Base-by-base conservation (phyloP, 768 basidiomycete genomes). In the Sporobolomyces phaffii region DNA sequence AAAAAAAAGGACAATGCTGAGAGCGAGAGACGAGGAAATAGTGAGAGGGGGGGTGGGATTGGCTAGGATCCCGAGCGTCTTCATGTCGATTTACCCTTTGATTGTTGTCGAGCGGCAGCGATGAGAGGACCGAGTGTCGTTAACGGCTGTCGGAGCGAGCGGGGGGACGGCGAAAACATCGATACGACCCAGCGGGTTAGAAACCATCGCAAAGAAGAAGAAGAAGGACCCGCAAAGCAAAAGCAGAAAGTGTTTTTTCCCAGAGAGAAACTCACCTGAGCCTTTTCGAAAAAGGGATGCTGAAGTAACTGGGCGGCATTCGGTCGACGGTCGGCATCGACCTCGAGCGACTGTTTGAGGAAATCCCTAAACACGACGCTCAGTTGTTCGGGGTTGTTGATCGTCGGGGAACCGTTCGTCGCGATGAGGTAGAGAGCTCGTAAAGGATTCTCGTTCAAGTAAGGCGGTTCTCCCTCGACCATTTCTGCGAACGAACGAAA, bases 351-450 rank as follows among this genome's bases (percentile, higher is more conserved):
- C 78, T 88, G 86, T 6, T 86, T 83, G 47, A 99, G 81, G 74
- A 96, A 99, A 75, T 96, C 90, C 60, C 84, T 86, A 81, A 99
- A 98, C 20, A 88, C 82, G 0, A 84, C 75, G 4, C 86, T 88
- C 38, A 88, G 78, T 58, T 82, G 79, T 74, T 87, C 87, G 13
- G 93, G 93, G 77, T 96, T 97, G 60, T 90, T 88, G 72, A 99
- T 91, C 58, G 88, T 88, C 0, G 96, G 96, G 28, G 94, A 98
- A 31, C 96, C 94, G 73, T 97, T 97, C 13, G 94, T 99, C 3
- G 94, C 94, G 74, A 99, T 99, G 52, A 99, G 84, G 78, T 98
- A 99, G 48, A 99, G 80, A 3, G 96, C 96, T 77, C 96, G 97
- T 3, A 69, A 62, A 11, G 65, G 60, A 48, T 89, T 88, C 60